These are phyloP conservation scores for Yarrowia phangngaensis DNA, from an alignment of 805 yeast genomes.

Conservation along the genomic window DNA sequence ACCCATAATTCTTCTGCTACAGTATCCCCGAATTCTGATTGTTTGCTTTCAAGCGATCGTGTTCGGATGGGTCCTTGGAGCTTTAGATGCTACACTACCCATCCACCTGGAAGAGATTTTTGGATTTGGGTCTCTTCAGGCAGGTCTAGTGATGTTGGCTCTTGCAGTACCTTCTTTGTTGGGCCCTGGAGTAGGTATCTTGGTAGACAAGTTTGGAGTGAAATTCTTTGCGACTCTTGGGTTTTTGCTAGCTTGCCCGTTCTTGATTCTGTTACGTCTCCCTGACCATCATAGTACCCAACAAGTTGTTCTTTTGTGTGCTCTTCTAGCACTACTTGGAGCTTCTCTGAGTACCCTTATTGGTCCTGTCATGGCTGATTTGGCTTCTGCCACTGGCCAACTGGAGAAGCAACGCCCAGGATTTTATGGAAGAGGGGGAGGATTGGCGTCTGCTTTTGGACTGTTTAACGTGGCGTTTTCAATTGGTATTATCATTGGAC, in stretches of 20 bases:
- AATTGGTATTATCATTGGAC: constrained; percentile 39
- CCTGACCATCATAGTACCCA: constrained; percentile 33
- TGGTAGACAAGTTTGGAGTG: constrained; percentile 36
- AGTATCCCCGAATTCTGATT: constrained; percentile 31
- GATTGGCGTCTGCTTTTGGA: constrained; percentile 39
- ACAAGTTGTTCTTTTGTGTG: constrained; percentile 36
- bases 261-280: constrained; percentile 33
- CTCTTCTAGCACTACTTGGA: constrained; percentile 35
- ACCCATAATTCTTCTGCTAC: constrained; percentile 26
- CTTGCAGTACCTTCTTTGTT: constrained; percentile 36
- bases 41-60: constrained; percentile 33
- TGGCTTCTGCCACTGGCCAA: constrained; percentile 32
- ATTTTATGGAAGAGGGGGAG: constrained; percentile 36
- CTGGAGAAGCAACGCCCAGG: constrained; percentile 36
- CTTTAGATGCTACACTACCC: constrained; percentile 39
- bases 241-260: constrained; percentile 26
- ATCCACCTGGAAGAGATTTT: constrained; percentile 36
- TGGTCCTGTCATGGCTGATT: constrained; percentile 36
- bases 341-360: constrained; percentile 31
- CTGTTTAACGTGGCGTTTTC: constrained; percentile 39
- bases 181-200: constrained; percentile 36
- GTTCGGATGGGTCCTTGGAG: constrained; percentile 37
- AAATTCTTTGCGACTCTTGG: constrained; percentile 34
- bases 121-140: constrained; percentile 35
- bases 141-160: constrained; percentile 38